These are phyloP conservation scores for Lotmaria passim DNA, from an alignment of 208 protist genomes.

Conservation along the genomic window DNA sequence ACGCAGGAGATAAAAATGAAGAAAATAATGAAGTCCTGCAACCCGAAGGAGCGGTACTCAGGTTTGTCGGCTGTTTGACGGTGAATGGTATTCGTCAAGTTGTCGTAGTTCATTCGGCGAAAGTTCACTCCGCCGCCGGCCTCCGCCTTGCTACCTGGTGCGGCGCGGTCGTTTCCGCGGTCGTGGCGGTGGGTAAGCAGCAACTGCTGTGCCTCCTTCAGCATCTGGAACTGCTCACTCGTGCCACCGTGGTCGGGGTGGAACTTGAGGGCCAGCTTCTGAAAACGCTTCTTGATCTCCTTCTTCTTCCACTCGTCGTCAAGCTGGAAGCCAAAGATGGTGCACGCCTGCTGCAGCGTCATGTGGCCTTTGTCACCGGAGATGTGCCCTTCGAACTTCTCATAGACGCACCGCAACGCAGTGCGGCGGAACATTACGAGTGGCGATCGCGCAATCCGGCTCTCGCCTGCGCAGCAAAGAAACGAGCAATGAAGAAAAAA, in stretches of 20 bases:
- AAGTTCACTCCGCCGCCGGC: conserved; percentile 61
- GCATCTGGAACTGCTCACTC: conserved; percentile 80
- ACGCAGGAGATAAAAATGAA: conserved; percentile 52
- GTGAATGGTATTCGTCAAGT: conserved; percentile 84
- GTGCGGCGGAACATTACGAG: conserved; percentile 35
- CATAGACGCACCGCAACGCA: conserved; percentile 30
- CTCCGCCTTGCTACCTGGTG: conserved; percentile 19
- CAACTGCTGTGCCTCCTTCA: conserved; percentile 87
- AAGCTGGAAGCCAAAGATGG: conserved; percentile 89
- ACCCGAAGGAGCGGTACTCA: conserved; percentile 77
- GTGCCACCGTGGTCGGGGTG: conserved; percentile 88
- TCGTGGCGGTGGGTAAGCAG: conserved; percentile 82
- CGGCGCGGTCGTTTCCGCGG: conserved; percentile 23
- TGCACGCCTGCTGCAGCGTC: conserved; percentile 86
- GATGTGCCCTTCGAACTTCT: conserved; percentile 56
- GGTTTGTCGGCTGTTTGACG: conserved; percentile 67
- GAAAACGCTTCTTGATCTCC: conserved; percentile 85
- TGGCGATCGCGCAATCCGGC: background rate
- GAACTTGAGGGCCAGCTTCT: conserved; percentile 73
- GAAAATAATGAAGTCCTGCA: conserved; percentile 74
- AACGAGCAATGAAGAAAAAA: background rate
- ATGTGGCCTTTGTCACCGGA: conserved; percentile 85
- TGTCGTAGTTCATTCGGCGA: conserved; percentile 79
- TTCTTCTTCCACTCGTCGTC: conserved; percentile 69
- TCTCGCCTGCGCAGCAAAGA: background rate